A percentile compares a stretch with the other conserved stretches of the same genome.
Evolutionary conservation across 345 rosid genomes (phyloP).

Genomic region (Ceriops decandra): DNA sequence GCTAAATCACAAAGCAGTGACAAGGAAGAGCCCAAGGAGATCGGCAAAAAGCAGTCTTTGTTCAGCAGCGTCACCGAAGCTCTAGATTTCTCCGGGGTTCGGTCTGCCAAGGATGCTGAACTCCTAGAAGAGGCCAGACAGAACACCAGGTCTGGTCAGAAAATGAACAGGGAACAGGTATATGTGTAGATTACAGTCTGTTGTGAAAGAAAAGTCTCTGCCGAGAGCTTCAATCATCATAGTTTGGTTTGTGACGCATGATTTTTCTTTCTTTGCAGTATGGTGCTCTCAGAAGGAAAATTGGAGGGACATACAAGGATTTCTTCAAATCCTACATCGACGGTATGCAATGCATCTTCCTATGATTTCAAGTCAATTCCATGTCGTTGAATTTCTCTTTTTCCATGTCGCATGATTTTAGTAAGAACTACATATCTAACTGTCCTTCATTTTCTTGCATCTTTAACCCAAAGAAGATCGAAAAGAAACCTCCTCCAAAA

Average conservation of each 20-base stretch:
- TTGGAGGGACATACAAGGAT: conserved; percentile 91
- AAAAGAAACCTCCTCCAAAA: too few relatives aligned
- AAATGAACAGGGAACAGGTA: conserved; percentile 76
- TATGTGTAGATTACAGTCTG: neutral
- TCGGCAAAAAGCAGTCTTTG: conserved; percentile 51
- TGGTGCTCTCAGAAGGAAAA: conserved; percentile 89
- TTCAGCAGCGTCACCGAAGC: conserved; percentile 67
- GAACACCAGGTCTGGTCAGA: conserved; percentile 61
- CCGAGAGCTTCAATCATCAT: neutral
- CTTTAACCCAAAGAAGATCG: too few relatives aligned
- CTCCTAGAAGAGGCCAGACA: conserved; percentile 73
- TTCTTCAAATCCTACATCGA: conserved; percentile 88
- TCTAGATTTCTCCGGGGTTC: conserved; percentile 74
- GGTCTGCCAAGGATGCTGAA: conserved; percentile 72
- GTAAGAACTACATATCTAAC: too few relatives aligned
- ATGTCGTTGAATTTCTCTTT: too few relatives aligned
- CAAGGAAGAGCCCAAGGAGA: conserved; percentile 34
- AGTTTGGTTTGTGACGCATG: neutral
- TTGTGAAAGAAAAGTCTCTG: neutral
- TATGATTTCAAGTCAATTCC: too few relatives aligned
- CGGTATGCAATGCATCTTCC: conserved; percentile 33
- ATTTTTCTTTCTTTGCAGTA: conserved; percentile 41
- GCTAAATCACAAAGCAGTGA: conserved; percentile 38
- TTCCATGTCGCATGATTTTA: too few relatives aligned
- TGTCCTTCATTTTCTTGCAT: too few relatives aligned